These are phyloP conservation scores for Phytophthora cryptogea DNA, from an alignment of 352 stramenopile species.

Conservation along the genomic window DNA sequence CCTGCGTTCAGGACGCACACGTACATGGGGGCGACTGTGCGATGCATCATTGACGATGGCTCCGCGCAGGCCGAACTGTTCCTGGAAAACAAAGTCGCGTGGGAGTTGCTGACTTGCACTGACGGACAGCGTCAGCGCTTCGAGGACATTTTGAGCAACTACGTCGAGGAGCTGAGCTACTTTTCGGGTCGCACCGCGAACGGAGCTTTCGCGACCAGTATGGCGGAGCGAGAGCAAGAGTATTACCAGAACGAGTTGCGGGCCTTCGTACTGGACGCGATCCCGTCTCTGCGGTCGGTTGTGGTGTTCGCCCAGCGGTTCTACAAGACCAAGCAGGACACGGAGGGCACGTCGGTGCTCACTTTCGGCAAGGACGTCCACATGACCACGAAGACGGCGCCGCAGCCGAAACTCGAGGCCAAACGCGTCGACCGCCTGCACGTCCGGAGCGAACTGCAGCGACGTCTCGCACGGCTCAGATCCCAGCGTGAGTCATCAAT, in stretches of 20 bases:
- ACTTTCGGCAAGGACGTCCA: conserved; percentile 72
- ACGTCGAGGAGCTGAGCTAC: conserved; percentile 58
- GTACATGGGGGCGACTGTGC: conserved; percentile 46
- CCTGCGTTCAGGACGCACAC: conserved; percentile 42
- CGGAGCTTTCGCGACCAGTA: conserved; percentile 39
- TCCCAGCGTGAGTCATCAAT: neutral
- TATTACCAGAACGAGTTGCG: conserved; percentile 76
- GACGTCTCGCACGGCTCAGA: conserved; percentile 19
- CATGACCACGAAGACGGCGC: conserved; percentile 50
- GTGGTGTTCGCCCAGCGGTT: conserved; percentile 69
- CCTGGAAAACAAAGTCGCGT: conserved; percentile 67
- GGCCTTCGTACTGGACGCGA: conserved; percentile 40
- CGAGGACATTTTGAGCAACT: conserved; percentile 46
- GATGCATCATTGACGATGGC: conserved; percentile 78
- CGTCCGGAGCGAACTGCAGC: conserved; percentile 52
- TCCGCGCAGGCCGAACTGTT: conserved; percentile 80
- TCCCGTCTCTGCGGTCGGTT: conserved; percentile 33
- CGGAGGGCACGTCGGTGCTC: conserved; percentile 52
- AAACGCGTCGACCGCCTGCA: conserved; percentile 58
- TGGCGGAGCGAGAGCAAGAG: conserved; percentile 35
- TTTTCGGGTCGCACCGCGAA: conserved; percentile 44
- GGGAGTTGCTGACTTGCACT: conserved; percentile 67
- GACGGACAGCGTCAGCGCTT: conserved; percentile 46
- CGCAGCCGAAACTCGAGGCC: conserved; percentile 66
- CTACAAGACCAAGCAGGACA: conserved; percentile 42